Base-by-base conservation (phyloP, 163 green algal species). In the Chlamydomonas reinhardtii region DNA sequence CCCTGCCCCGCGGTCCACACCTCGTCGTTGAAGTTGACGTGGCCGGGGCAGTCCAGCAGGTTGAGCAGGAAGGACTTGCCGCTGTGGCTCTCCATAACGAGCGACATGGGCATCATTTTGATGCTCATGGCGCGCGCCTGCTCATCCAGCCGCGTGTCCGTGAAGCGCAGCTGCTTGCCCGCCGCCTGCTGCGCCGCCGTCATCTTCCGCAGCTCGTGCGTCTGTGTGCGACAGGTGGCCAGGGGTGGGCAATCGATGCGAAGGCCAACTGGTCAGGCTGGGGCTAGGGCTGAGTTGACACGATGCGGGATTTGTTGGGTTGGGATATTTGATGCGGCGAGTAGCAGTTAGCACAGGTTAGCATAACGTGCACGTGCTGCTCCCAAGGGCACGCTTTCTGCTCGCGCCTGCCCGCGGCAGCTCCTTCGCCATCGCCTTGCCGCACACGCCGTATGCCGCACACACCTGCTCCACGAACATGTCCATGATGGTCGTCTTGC, bases 21-120 rank as follows among this genome's bases (percentile, higher is more conserved):
- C 93, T 99, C 98, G 85, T 99, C 98, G 32, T 96, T 96, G 93
- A 99, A 99, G 95, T 99, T 99, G 72, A 97, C 93, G 90, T 99
- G 98, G 15, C 98, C 88, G 15, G 98, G 98, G 37, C 95, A 97
- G 92, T 99, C 98, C 15, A 99, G 92, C 17, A 99, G 62, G 90
- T 98, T 99, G 78, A 98, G 77, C 25, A 98, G 93, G 93, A 95
- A 98, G 75, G 65, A 93, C 91, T 99, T 99, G 62, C 97, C 96
- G 20, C 76, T 93, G 48, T 65, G 78, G 48, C 87, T 94, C 91
- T 98, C 91, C 91, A 99, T 84, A 48, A 98, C 95, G 65, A 99
- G 91, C 8, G 92, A 96, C 94, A 99, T 97, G 48, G 98, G 97
- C 88, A 97, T 95, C 75, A 95, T 93, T 92, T 99, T 99, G 88